Base-by-base conservation (phyloP, 352 stramenopile genomes). In the Phytophthora macrochlamydospora region DNA sequence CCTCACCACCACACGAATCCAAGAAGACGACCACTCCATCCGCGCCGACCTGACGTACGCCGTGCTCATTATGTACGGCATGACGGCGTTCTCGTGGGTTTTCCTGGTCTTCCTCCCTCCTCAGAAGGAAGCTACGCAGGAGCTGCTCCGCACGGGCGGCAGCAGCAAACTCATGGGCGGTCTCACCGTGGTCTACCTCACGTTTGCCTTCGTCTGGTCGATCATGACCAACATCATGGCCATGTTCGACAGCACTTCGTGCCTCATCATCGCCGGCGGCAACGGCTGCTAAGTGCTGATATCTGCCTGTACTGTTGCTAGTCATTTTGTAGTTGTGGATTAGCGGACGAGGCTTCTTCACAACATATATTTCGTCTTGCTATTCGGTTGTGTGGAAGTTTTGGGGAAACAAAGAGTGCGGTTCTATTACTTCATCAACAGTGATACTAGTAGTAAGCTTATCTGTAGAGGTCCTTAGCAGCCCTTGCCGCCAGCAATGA, bases 401-500 rank as follows among this genome's bases (percentile, higher is more conserved):
- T 24, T 24, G 18, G 18, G 18, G 18, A 24, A 24, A 24, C 18
- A 24, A 24, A 24, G 18, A 24, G 18, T 24, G 18, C 18, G 18
- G 18, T 24, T 24, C 18, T 24, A 24, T 24, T 24, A 24, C 18
- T 24, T 24, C 18, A 24, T 24, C 18, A 24, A 24, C 18, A 24
- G 18, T 24, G 18, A 24, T 24, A 24, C 18, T 24, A 24, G 18
- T 24, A 24, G 18, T 24, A 24, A 24, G 18, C 18, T 24, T 24
- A 24, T 24, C 18, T 24, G 18, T 24, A 24, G 18, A 24, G 18
- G 18, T 38, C 14, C 33, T 68, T 62, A 76, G 59, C 71, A 80
- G 18, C 72, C 69, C 11, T 37, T 46, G 44, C 75, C 75, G 28
- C 75, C 75, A 12, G 63, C 75, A 59, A 84, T 75, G 2, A 67